These are phyloP conservation scores for Pseudoscleropodium purum DNA, from an alignment of 225 moss, liverwort and hornwort species.

Conservation along the genomic window DNA sequence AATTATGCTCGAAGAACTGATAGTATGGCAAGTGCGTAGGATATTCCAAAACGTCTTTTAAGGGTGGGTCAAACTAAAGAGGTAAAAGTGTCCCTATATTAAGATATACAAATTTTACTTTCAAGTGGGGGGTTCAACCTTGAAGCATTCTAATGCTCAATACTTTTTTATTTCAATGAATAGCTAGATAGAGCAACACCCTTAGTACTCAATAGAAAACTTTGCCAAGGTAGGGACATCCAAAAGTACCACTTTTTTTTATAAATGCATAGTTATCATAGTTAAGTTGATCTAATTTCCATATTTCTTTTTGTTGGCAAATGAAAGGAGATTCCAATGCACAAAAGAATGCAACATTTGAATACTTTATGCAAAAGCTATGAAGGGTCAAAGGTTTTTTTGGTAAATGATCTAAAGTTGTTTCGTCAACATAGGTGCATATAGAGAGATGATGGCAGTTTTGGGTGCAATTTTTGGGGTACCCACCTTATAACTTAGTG, in stretches of 20 bases:
- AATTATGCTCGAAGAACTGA: neutral
- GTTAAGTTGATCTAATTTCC: neutral
- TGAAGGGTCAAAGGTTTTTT: neutral
- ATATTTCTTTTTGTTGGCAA: neutral
- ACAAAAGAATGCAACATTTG: neutral
- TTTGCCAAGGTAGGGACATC: neutral
- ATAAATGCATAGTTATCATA: neutral
- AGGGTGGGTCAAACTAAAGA: neutral
- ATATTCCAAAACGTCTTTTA: no score
- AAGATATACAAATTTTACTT: neutral
- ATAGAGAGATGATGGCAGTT: neutral
- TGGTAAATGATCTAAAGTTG: neutral
- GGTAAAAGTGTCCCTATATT: fast-evolving
- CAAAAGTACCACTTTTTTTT: neutral
- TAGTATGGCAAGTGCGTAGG: neutral
- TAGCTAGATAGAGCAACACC: neutral
- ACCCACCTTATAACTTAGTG: neutral
- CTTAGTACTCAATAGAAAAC: neutral
- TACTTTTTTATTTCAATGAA: neutral
- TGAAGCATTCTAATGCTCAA: neutral
- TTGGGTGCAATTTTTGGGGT: no score
- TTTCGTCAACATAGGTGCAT: neutral
- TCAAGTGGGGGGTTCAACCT: neutral
- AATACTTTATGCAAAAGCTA: neutral
- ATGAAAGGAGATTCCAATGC: neutral